Evolutionary conservation across 192 early-diverging fungal species (phyloP).

Genomic region (Coemansia sp.): DNA sequence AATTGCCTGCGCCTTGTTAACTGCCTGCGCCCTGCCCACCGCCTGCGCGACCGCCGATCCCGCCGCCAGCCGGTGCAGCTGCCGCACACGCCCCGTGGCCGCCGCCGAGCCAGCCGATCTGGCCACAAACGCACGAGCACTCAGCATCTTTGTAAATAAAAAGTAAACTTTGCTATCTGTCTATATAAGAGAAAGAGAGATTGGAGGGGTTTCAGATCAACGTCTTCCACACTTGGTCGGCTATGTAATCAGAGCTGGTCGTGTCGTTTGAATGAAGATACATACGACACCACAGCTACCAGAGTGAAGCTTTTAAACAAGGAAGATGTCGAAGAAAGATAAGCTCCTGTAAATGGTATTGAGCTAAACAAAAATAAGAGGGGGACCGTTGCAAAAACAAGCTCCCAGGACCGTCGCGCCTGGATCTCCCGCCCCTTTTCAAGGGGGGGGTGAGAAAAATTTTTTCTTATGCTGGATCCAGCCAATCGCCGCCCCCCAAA

Average conservation of each 20-base stretch:
- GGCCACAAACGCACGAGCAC: conserved; percentile 17
- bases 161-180: background rate
- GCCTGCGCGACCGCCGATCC: background rate
- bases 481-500: too few relatives aligned
- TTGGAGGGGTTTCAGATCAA: conserved; percentile 16
- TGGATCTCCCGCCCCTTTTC: too few relatives aligned
- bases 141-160: conserved; percentile 19
- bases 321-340: too few relatives aligned
- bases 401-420: too few relatives aligned
- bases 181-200: background rate
- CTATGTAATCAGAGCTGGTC: conserved; percentile 48
- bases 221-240: conserved; percentile 53
- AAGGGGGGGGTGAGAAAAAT: too few relatives aligned
- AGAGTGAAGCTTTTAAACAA: too few relatives aligned
- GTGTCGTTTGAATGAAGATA: conserved; percentile 48
- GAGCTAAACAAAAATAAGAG: too few relatives aligned
- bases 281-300: conserved; percentile 3
- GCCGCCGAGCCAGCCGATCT: conserved; percentile 3
- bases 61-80: background rate
- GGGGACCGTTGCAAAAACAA: too few relatives aligned
- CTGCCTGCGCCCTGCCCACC: background rate
- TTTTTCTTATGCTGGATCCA: too few relatives aligned
- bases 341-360: too few relatives aligned
- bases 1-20: too few relatives aligned
- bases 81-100: background rate